Evolutionary conservation across 768 basidiomycete genomes (phyloP).

Genomic region (Agrocybe chaxingu): DNA sequence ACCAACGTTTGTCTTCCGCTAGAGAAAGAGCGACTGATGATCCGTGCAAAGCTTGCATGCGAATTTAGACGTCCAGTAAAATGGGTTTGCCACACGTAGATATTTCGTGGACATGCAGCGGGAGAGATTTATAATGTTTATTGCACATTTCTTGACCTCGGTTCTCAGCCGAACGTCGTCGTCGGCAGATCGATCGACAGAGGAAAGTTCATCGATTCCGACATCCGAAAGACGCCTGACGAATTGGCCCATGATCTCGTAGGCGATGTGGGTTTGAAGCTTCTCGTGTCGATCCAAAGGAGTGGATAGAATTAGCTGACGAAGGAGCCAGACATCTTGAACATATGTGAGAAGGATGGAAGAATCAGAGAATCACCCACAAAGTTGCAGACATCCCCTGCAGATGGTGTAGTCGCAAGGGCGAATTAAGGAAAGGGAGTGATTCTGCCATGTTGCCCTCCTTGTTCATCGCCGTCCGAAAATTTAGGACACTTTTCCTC

Average conservation of each 20-base stretch:
- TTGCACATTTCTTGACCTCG: no score
- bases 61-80: no score
- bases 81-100: no score
- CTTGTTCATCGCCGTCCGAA: not conserved
- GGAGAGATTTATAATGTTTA: no score
- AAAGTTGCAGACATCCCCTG: constrained; percentile 4
- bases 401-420: not conserved
- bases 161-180: no score
- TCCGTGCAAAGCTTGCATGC: no score
- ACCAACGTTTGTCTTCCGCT: no score
- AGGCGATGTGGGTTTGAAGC: constrained; percentile 1
- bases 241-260: not conserved
- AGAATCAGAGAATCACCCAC: not conserved
- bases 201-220: no score
- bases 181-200: no score
- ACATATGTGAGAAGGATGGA: not conserved
- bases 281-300: not conserved
- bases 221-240: no score
- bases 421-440: constrained; percentile 6
- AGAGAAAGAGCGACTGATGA: no score
- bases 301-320: not conserved
- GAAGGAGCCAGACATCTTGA: not conserved
- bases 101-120: no score
- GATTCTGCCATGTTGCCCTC: not conserved
- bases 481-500: constrained; percentile 11